Conservation (phyloP, 1,139 yeast species). For the Geotrichum macrosporum region DNA sequence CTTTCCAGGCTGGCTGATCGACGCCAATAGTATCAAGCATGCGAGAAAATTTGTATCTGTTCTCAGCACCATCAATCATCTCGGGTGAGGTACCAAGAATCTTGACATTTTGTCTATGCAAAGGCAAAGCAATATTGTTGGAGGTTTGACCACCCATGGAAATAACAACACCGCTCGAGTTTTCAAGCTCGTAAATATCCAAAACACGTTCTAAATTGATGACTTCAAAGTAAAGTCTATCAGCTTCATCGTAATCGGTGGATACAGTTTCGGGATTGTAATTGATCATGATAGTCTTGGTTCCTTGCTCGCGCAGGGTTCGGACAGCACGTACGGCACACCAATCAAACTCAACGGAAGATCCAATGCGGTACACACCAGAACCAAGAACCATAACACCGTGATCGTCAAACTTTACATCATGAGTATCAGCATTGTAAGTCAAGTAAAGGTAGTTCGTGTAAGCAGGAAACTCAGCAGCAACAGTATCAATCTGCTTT, state of each 20-base stretch:
- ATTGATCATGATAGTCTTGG: constrained; percentile 91
- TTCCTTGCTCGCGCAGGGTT: constrained; percentile 81
- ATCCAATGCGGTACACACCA: constrained; percentile 97
- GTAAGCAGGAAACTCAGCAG: constrained; percentile 97
- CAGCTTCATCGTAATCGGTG: constrained; percentile 97
- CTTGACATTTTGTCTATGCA: constrained; percentile 71
- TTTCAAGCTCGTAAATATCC: constrained; percentile 93
- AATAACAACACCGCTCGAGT: constrained; percentile 85
- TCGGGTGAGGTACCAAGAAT: constrained; percentile 92
- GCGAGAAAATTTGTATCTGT: constrained; percentile 94
- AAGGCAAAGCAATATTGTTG: constrained; percentile 85
- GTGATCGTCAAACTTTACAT: constrained; percentile 77
- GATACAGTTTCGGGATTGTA: constrained; percentile 98
- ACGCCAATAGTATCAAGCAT: constrained; percentile 86
- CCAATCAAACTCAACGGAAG: constrained; percentile 99
- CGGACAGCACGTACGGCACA: constrained; percentile 98
- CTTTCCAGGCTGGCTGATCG: constrained; percentile 98
- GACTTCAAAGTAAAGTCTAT: constrained; percentile 93
- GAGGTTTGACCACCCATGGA: constrained; percentile 98
- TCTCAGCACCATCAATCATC: constrained; percentile 96
- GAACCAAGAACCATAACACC: constrained; percentile 96
- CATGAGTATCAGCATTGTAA: constrained; percentile 84
- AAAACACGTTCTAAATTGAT: constrained; percentile 91
- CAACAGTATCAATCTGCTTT: constrained; percentile 93
- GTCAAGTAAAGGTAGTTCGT: constrained; percentile 96